phyloP scores from a whole-genome alignment of 768 basidiomycete species.

The Macrolepiota fuliginosa region DNA sequence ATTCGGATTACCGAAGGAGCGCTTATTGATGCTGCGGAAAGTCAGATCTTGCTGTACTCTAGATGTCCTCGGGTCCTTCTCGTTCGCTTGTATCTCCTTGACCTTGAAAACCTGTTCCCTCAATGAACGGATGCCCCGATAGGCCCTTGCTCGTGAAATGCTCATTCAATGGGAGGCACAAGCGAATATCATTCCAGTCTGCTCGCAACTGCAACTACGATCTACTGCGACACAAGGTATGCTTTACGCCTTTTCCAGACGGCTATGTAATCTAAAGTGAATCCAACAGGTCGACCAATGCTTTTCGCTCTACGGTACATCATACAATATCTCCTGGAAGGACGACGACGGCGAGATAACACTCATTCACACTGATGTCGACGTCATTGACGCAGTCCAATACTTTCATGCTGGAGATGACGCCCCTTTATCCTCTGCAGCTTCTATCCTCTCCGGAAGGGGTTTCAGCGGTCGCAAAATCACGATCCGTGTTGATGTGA shows the following conservation, averaged over 20 bases:
- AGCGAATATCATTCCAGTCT: slow-evolving; percentile 77
- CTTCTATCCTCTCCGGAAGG: slow-evolving; percentile 70
- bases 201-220: slow-evolving; percentile 80
- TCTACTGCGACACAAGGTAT: slow-evolving; percentile 69
- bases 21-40: slow-evolving; percentile 11
- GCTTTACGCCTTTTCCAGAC: slow-evolving; percentile 17
- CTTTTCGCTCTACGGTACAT: slow-evolving; percentile 68
- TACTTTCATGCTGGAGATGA: slow-evolving; percentile 87
- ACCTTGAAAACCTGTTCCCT: background rate
- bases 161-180: slow-evolving; percentile 68
- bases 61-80: slow-evolving; percentile 5
- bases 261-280: slow-evolving; percentile 11
- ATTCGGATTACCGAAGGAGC: background rate
- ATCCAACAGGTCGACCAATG: slow-evolving; percentile 73
- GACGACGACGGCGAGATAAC: slow-evolving; percentile 86
- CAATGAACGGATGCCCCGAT: slow-evolving; percentile 55
- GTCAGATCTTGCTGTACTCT: slow-evolving; percentile 11
- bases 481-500: slow-evolving; percentile 71
- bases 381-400: slow-evolving; percentile 82
- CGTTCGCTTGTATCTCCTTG: slow-evolving; percentile 3
- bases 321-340: slow-evolving; percentile 77
- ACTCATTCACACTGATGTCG: slow-evolving; percentile 64
- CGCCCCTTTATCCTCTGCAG: slow-evolving; percentile 63
- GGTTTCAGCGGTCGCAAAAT: slow-evolving; percentile 72
- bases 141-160: slow-evolving; percentile 83